Conservation (phyloP, 2,329 filamentous ascomycete species). For the Pseudogymnoascus sp. region DNA sequence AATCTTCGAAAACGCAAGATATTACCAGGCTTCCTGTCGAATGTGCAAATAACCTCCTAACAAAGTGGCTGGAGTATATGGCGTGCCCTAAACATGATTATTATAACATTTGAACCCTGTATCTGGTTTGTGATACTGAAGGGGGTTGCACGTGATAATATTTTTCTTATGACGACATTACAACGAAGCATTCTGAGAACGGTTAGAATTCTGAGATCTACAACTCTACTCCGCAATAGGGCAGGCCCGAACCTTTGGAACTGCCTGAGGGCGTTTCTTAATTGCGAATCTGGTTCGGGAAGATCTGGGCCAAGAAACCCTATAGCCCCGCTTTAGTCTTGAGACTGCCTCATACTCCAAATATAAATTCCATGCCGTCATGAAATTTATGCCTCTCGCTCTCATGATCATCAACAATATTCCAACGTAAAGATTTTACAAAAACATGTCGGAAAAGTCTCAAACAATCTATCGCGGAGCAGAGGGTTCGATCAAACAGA, state of each 20-base stretch:
- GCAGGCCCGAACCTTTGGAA: not conserved
- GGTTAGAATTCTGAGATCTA: conserved; percentile 4
- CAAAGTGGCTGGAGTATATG: not conserved
- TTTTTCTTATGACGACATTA: not conserved
- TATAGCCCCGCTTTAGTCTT: conserved; percentile 1
- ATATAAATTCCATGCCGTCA: not conserved
- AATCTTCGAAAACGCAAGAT: not conserved
- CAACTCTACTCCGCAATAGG: not conserved
- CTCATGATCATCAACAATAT: not conserved
- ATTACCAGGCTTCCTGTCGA: not conserved
- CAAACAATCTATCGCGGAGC: not conserved
- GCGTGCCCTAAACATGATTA: not conserved
- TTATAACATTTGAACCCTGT: not conserved
- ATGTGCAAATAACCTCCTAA: not conserved
- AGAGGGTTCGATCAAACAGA: not conserved
- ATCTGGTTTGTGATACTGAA: not conserved
- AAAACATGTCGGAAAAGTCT: not conserved
- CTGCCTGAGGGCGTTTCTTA: not conserved
- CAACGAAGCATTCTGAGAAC: not conserved
- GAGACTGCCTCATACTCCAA: not conserved
- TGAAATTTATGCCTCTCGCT: not conserved
- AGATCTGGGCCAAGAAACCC: not conserved
- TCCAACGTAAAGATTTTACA: not conserved
- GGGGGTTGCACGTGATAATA: not conserved
- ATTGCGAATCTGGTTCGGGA: not conserved